Evolutionary conservation across 2,329 filamentous ascomycete genomes (phyloP), one percentile per base, ranked within the genome.

Genomic region (Alternaria metachromatica): DNA sequence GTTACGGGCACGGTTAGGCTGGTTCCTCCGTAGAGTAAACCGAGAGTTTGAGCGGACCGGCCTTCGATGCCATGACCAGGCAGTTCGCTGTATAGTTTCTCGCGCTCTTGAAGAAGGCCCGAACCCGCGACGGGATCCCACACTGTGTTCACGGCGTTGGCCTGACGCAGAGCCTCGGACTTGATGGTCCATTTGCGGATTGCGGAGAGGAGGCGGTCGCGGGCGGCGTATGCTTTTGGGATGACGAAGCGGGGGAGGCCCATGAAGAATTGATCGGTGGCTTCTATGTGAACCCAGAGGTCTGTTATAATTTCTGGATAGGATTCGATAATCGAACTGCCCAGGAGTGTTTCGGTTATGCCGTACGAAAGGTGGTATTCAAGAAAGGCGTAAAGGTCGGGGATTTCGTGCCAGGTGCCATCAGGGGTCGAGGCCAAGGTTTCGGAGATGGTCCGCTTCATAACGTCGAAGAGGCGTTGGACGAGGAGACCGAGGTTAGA

Each of bases 51-150:
- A 7, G 70, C 48, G 6, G 64, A 66, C 5, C 70, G 44, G 1
- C 44, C 70, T 1, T 70, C 58, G 2, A 56, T 48, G 5, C 57
- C 63, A 20, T 68, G 67, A 18, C 63, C 68, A 1, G 66, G 61
- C 20, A 67, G 56, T 11, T 64, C 20, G 4, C 60, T 20, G 26
- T 69, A 72, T 5, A 70, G 51, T 18, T 59, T 11, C 21, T 72
- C 64, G 11, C 70, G 65, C 4, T 71, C 65, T 56, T 72, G 70
- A 7, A 70, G 51, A 0, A 72, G 53, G 0, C 25, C 45, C 1
- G 65, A 71, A 1, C 70, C 70, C 4, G 65, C 67, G 3, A 60
- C 15, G 4, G 63, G 46, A 10, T 72, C 60, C 70, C 70, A 72
- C 4, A 20, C 18, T 0, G 30, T 55, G 26, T 66, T 28, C 1